Base-by-base conservation (phyloP, 352 stramenopile species). In the Phytophthora aleatoria region DNA sequence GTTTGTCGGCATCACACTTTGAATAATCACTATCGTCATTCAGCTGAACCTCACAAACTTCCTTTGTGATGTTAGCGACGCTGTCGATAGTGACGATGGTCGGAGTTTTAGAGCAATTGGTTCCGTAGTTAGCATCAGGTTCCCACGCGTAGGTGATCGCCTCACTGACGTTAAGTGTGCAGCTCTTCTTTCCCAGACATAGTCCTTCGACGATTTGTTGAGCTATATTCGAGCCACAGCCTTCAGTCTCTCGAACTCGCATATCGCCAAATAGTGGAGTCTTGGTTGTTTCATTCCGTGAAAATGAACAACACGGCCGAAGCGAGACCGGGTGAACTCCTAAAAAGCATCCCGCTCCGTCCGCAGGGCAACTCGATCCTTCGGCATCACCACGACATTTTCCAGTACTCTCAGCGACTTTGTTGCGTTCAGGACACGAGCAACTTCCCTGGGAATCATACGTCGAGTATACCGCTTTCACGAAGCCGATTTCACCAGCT, bases 401-500 rank as follows among this genome's bases (percentile, higher is more conserved):
- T 28, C 82, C 83, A 9, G 85, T 83, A 16, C 64, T 62, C 13
- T 82, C 81, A 1, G 79, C 69, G 27, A 92, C 81, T 20, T 85
- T 88, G 50, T 92, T 91, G 36, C 67, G 58, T 45, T 91, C 76
- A 0, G 86, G 86, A 47, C 86, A 93, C 4, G 71, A 57, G 49
- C 86, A 95, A 2, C 68, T 81, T 5, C 86, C 86, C 38, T 95
- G 84, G 0, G 64, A 57, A 20, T 78, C 78, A 20, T 87, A 75
- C 9, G 64, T 68, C 24, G 86, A 95, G 64, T 95, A 95, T 11
- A 91, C 67, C 1, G 84, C 83, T 69, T 93, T 90, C 24, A 95
- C 56, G 57, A 90, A 91, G 4, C 81, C 85, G 12, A 95, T 89
- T 44, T 91, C 79, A 42, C 86, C 84, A 0, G 84, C 77, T 2